phyloP scores from a whole-genome alignment of 2,329 filamentous ascomycete genomes.

The Aspergillus amoenus region DNA sequence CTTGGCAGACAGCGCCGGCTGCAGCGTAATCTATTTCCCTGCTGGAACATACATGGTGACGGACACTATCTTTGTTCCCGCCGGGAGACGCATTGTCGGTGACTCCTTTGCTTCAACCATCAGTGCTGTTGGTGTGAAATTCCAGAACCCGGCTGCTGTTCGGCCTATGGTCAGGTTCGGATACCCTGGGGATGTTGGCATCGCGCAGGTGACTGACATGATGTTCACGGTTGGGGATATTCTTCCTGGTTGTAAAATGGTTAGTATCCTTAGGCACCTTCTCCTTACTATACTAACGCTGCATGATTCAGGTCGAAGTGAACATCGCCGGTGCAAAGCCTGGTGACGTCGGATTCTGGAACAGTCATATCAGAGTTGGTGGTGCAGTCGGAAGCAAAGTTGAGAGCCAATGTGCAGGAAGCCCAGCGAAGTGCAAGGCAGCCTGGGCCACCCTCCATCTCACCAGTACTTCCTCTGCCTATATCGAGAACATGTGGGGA shows the following conservation, averaged over 20 bases:
- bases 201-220: constrained; percentile 53
- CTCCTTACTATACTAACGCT: background rate
- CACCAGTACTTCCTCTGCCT: constrained; percentile 45
- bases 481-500: constrained; percentile 55
- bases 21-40: constrained; percentile 57
- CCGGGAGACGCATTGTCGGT: constrained; percentile 53
- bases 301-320: constrained; percentile 39
- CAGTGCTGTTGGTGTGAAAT: constrained; percentile 50
- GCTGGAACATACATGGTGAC: constrained; percentile 54
- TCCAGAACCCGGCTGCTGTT: constrained; percentile 44
- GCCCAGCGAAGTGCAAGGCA: constrained; percentile 45
- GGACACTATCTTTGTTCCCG: constrained; percentile 49
- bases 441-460: constrained; percentile 54
- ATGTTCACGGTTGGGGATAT: constrained; percentile 51
- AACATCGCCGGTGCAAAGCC: constrained; percentile 49
- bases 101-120: constrained; percentile 53
- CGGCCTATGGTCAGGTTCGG: constrained; percentile 54
- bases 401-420: constrained; percentile 35
- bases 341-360: constrained; percentile 54
- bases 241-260: constrained; percentile 43
- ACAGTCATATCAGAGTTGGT: constrained; percentile 48
- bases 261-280: constrained; percentile 6
- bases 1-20: constrained; percentile 34
- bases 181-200: constrained; percentile 47
- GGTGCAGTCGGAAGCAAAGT: constrained; percentile 44